Evolutionary conservation across 176 grass and related monocot genomes (phyloP).

Genomic region (Oryza glaberrima): DNA sequence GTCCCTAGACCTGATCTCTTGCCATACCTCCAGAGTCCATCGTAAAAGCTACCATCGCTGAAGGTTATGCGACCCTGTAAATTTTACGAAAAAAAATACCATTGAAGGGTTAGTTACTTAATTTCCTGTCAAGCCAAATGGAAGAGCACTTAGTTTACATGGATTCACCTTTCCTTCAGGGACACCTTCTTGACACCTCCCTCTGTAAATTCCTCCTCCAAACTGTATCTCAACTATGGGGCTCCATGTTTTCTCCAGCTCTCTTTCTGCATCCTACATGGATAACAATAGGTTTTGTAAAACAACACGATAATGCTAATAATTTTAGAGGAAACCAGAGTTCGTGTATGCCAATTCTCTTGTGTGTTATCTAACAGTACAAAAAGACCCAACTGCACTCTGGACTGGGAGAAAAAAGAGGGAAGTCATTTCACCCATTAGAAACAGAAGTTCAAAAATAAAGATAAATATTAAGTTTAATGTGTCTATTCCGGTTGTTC

Average conservation of each 20-base stretch:
- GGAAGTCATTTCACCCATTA: not conserved
- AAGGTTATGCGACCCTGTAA: conserved; percentile 74
- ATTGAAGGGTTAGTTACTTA: not conserved
- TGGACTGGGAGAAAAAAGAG: not conserved
- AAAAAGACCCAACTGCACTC: not conserved
- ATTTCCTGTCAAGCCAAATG: not conserved
- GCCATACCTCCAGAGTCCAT: conserved; percentile 89
- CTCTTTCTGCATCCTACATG: conserved; percentile 84
- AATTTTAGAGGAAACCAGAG: not conserved
- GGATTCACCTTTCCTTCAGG: conserved; percentile 92
- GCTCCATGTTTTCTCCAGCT: conserved; percentile 87
- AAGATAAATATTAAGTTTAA: not conserved
- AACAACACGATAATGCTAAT: no score
- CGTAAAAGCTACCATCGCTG: conserved; percentile 85
- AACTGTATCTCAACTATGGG: conserved; percentile 82
- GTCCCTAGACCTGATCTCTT: conserved; percentile 92
- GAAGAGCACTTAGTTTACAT: conserved; percentile 13
- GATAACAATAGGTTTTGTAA: conserved; percentile 25
- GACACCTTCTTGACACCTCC: conserved; percentile 90
- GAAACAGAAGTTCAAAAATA: not conserved
- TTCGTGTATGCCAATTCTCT: conserved; percentile 12
- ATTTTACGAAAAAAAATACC: conserved; percentile 9
- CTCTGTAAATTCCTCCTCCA: conserved; percentile 83
- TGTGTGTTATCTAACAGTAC: conserved; percentile 10
- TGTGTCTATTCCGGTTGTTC: not conserved